A percentile compares a stretch with the other conserved stretches of the same genome.
Evolutionary conservation across 352 stramenopile species (phyloP).

Genomic region (Globisporangium rhizosaccharum): DNA sequence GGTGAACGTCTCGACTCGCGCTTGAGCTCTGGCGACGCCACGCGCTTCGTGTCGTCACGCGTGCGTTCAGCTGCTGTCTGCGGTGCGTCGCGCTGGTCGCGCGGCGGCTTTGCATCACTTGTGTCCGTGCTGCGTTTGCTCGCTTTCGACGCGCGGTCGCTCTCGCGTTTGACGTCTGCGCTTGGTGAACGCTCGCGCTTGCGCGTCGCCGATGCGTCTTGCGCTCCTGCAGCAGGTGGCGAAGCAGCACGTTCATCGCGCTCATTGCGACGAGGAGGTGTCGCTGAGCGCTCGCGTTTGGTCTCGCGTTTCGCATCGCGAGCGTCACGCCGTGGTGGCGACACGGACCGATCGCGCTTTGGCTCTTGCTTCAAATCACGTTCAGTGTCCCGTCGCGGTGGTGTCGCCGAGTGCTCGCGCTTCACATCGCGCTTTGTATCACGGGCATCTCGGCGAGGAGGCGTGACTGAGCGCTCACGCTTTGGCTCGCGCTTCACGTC

Average conservation of each 20-base stretch:
- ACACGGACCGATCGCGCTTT: not conserved
- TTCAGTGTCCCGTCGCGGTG: slow-evolving; percentile 3
- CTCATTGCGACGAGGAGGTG: slow-evolving; percentile 4
- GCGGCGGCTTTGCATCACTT: not conserved
- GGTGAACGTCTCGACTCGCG: slow-evolving; percentile 4
- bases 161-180: slow-evolving; percentile 1
- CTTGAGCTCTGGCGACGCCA: not conserved
- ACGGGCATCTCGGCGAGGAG: too few species aligned
- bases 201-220: slow-evolving; percentile 4
- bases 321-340: not conserved
- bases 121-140: not conserved
- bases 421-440: slow-evolving; percentile 6
- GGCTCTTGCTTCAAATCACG: not conserved
- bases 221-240: not conserved
- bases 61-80: not conserved
- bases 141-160: slow-evolving; percentile 3
- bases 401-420: slow-evolving; percentile 6
- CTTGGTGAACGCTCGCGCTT: slow-evolving; percentile 13
- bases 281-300: slow-evolving; percentile 2
- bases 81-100: slow-evolving; percentile 1
- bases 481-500: not conserved
- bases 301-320: not conserved
- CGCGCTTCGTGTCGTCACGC: not conserved
- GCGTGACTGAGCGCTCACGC: not conserved
- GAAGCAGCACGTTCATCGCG: too few species aligned